Conservation (phyloP, 257 asterid species). For the Prunella vulgaris region DNA sequence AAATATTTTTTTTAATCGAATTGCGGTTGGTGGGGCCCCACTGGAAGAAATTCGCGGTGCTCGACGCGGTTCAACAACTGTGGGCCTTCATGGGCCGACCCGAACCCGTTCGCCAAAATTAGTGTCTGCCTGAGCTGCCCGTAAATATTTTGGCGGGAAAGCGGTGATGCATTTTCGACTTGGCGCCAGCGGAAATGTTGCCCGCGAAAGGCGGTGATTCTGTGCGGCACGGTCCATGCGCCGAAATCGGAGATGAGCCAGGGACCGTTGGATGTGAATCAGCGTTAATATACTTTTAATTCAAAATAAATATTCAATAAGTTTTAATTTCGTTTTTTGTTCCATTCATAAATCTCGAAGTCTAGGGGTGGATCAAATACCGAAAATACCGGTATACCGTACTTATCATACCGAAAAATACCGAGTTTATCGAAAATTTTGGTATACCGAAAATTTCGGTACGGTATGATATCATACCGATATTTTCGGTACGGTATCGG, state of each 20-base stretch:
- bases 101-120: not conserved
- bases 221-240: slow-evolving; percentile 6
- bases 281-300: too few species aligned
- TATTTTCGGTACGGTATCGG: too few species aligned
- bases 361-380: too few species aligned
- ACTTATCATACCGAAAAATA: too few species aligned
- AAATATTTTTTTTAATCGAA: not conserved
- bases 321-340: too few species aligned
- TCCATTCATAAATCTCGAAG: too few species aligned
- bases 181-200: slow-evolving; percentile 22
- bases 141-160: slow-evolving; percentile 24
- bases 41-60: not conserved
- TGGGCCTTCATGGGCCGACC: slow-evolving; percentile 17
- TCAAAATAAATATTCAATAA: too few species aligned
- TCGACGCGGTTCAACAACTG: slow-evolving; percentile 9
- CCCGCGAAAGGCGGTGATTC: slow-evolving; percentile 29
- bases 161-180: not conserved
- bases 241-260: not conserved
- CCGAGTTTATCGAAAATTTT: too few species aligned
- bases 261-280: too few species aligned
- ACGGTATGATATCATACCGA: too few species aligned
- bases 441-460: too few species aligned
- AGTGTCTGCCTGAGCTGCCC: slow-evolving; percentile 19
- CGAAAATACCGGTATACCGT: too few species aligned
- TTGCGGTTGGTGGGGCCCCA: slow-evolving; percentile 14